Evolutionary conservation across 1,284 basidiomycete genomes (phyloP), one percentile per base, ranked within the genome.

Genomic region (Tylopilus sp.): DNA sequence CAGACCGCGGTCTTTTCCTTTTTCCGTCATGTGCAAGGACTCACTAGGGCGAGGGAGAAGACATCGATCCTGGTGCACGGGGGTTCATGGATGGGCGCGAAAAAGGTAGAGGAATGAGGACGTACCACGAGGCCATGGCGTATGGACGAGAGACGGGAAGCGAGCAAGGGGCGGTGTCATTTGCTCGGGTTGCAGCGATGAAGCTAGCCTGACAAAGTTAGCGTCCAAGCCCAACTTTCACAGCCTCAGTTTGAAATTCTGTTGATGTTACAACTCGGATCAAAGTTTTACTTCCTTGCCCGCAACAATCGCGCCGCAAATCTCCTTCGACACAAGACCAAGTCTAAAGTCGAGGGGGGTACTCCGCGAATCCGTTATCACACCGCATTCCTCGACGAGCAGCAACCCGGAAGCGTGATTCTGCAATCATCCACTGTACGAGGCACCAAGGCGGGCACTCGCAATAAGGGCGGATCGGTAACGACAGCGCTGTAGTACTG

Each of bases 351-450:
- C 79, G 29, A 99, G 81, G 0, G 78, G 75, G 51, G 81, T 62
- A 4, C 94, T 95, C 41, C 84, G 74, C 48, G 90, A 89, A 67
- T 98, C 91, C 0, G 84, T 86, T 28, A 97, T 84, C 12, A 86
- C 60, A 0, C 95, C 95, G 0, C 93, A 89, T 71, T 98, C 96
- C 52, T 85, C 81, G 7, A 98, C 82, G 9, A 99, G 77, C 8
- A 99, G 66, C 1, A 81, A 75, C 1, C 96, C 97, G 1, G 92
- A 79, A 0, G 96, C 95, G 64, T 98, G 97, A 66, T 99, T 96
- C 90, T 84, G 44, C 13, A 23, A 2, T 12, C 2, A 11, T 38
- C 36, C 19, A 31, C 16, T 8, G 19, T 15, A 0, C n/a, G 1
- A 2, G 1, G 19, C 6, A 33, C 13, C 4, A 19, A 5, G 6